Evolutionary conservation across 2,329 filamentous ascomycete genomes (phyloP).

Genomic region (Botryotinia calthae): DNA sequence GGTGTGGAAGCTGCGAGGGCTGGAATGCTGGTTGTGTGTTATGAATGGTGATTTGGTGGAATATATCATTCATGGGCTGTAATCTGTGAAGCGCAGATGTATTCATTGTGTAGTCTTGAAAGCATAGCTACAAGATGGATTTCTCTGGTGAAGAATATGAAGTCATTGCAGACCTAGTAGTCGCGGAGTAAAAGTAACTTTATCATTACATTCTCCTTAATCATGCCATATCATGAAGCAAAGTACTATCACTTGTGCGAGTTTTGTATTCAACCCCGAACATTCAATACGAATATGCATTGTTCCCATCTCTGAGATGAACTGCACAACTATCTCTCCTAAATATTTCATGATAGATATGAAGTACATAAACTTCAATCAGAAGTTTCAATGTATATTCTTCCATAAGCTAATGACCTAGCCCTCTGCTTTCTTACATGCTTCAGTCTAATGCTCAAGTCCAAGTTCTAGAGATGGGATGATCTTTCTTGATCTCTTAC

Average conservation of each 20-base stretch:
- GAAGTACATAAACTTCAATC: too few relatives aligned
- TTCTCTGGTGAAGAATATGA: background rate
- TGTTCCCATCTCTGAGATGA: background rate
- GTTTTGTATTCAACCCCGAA: background rate
- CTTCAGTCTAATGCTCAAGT: too few relatives aligned
- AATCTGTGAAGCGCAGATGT: background rate
- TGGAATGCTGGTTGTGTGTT: background rate
- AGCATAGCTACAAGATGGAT: too few relatives aligned
- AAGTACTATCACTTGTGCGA: background rate
- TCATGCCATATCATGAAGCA: background rate
- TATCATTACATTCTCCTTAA: background rate
- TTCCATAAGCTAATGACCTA: too few relatives aligned
- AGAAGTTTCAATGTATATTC: too few relatives aligned
- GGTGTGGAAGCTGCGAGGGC: background rate
- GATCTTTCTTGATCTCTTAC: too few relatives aligned
- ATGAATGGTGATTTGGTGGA: too few relatives aligned
- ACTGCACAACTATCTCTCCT: too few relatives aligned
- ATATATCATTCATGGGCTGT: background rate
- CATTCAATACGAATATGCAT: background rate
- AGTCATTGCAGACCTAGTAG: background rate
- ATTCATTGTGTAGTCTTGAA: background rate
- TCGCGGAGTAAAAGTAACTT: background rate
- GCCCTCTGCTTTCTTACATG: too few relatives aligned
- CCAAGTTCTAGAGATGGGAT: too few relatives aligned
- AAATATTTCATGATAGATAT: background rate